Percentiles rank a stretch among this genome's conserved stretches.
Evolutionary conservation across 306 rosid genomes (phyloP).

Genomic region (Arachis hypogaea): DNA sequence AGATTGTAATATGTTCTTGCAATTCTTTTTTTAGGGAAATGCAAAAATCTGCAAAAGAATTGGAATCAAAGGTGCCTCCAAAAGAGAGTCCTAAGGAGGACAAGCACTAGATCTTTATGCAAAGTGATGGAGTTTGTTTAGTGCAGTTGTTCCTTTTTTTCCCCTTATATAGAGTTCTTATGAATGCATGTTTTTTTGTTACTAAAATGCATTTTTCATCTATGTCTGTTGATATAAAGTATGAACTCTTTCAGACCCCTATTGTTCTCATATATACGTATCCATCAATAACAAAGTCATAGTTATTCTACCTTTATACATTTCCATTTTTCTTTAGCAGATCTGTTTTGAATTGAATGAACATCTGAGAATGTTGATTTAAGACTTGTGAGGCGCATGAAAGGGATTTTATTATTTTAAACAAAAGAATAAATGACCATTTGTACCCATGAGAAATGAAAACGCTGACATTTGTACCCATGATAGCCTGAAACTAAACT

Average conservation of each 20-base stretch:
- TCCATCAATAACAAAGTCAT: slow-evolving; percentile 28
- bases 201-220: slow-evolving; percentile 8
- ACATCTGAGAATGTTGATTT: neutral
- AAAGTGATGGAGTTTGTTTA: slow-evolving; percentile 18
- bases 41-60: slow-evolving; percentile 48
- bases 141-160: slow-evolving; percentile 23
- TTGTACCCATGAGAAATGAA: too few species aligned
- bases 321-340: neutral
- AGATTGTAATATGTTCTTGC: slow-evolving; percentile 27
- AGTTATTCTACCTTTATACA: neutral
- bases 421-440: too few species aligned
- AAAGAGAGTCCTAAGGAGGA: slow-evolving; percentile 52
- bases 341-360: slow-evolving; percentile 9
- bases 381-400: too few species aligned
- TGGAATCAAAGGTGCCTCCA: slow-evolving; percentile 50
- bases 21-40: slow-evolving; percentile 40
- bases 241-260: slow-evolving; percentile 1
- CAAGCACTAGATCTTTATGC: slow-evolving; percentile 41
- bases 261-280: neutral
- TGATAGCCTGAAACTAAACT: too few species aligned
- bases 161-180: slow-evolving; percentile 9
- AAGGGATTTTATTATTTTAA: too few species aligned
- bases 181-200: neutral
- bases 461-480: too few species aligned
- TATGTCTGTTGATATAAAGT: slow-evolving; percentile 27